These are phyloP conservation scores for Bathelium albidoporum DNA, from an alignment of 495 filamentous ascomycete genomes.

Conservation along the genomic window DNA sequence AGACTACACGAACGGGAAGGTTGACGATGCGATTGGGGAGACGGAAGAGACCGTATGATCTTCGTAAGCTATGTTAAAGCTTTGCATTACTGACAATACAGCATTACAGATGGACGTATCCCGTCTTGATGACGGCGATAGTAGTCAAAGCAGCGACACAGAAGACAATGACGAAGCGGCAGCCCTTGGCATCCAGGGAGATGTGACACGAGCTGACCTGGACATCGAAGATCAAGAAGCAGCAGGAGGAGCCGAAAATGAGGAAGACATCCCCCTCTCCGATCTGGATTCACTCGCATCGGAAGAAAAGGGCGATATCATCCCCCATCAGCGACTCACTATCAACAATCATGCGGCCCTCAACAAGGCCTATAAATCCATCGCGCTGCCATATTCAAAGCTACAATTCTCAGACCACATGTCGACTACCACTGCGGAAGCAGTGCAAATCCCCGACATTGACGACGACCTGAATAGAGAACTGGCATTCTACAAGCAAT, in stretches of 20 bases:
- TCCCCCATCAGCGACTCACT: slow-evolving; percentile 83
- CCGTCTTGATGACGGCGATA: slow-evolving; percentile 22
- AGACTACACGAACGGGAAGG: too few species aligned
- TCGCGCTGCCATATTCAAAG: slow-evolving; percentile 50
- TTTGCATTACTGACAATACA: slow-evolving; percentile 32
- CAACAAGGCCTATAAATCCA: slow-evolving; percentile 61
- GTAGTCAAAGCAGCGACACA: neutral
- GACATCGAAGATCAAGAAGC: slow-evolving; percentile 14
- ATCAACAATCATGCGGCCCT: slow-evolving; percentile 95
- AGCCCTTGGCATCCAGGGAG: too few species aligned
- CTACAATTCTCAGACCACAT: slow-evolving; percentile 59
- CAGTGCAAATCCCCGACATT: slow-evolving; percentile 52
- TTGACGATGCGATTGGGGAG: slow-evolving; percentile 27
- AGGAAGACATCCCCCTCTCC: slow-evolving; percentile 66
- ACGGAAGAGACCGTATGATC: slow-evolving; percentile 8
- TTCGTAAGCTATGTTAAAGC: too few species aligned
- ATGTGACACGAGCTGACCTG: neutral
- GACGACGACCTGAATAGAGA: slow-evolving; percentile 86
- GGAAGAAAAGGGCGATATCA: slow-evolving; percentile 72
- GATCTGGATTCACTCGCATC: slow-evolving; percentile 68
- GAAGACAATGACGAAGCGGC: slow-evolving; percentile 19
- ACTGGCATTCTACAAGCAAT: slow-evolving; percentile 86
- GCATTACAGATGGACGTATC: slow-evolving; percentile 19
- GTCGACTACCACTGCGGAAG: slow-evolving; percentile 44
- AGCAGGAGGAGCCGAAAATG: slow-evolving; percentile 19